Evolutionary conservation across 1,284 basidiomycete genomes (phyloP).

Genomic region (Heterobasidion parviporum): DNA sequence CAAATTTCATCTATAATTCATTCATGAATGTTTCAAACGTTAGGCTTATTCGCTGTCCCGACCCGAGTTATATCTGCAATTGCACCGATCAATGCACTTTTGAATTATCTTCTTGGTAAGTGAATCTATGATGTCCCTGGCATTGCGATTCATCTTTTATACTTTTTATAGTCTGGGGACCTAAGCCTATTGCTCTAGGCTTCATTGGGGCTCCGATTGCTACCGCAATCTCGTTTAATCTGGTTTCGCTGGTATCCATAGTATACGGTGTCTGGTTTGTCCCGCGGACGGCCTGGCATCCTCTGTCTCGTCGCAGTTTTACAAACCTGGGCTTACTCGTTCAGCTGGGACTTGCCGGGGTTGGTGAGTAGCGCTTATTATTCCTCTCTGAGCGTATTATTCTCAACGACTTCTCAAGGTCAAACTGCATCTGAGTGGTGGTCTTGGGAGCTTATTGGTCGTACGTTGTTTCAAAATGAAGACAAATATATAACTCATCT

Average conservation of each 20-base stretch:
- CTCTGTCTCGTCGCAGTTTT: constrained; percentile 60
- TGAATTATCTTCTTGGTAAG: constrained; percentile 79
- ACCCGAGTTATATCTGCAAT: constrained; percentile 81
- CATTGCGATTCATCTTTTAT: constrained; percentile 2
- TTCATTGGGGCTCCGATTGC: constrained; percentile 93
- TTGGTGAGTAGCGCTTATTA: constrained; percentile 31
- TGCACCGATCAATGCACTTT: constrained; percentile 78
- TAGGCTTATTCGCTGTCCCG: constrained; percentile 79
- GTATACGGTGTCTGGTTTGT: constrained; percentile 72
- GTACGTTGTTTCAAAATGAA: constrained; percentile 24
- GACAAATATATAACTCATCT: constrained; percentile 4
- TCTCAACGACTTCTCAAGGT: constrained; percentile 14
- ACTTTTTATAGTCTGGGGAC: constrained; percentile 69
- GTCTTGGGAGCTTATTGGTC: constrained; percentile 77
- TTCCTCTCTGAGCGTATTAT: background rate
- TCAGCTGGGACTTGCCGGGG: constrained; percentile 71
- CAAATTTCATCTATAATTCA: background rate
- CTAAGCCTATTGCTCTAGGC: constrained; percentile 68
- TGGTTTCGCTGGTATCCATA: constrained; percentile 65
- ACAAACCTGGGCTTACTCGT: constrained; percentile 67
- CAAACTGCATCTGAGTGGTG: constrained; percentile 82
- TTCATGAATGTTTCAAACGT: constrained; percentile 1
- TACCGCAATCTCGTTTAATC: constrained; percentile 82
- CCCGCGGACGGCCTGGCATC: constrained; percentile 80
- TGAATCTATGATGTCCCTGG: background rate